A percentile compares a stretch with the other conserved stretches of the same genome.
Conservation (phyloP, 257 asterid species). For the Agastache rugosa region DNA sequence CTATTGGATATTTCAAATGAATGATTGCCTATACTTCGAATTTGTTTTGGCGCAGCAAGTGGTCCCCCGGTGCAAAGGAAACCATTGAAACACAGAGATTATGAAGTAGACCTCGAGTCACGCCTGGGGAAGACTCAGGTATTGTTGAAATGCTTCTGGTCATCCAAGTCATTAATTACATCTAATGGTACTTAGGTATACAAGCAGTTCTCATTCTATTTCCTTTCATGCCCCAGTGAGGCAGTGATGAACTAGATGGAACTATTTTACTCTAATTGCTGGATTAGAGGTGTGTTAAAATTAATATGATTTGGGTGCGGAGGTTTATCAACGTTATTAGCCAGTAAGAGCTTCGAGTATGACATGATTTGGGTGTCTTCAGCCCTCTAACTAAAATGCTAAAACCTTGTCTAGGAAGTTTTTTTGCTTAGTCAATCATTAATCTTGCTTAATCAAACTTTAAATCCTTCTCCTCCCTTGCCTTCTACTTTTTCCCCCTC, state of each 20-base stretch:
- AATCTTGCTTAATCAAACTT: background rate
- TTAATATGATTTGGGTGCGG: conserved; percentile 7
- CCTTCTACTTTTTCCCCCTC: background rate
- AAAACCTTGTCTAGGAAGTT: background rate
- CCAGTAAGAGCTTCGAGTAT: conserved; percentile 10
- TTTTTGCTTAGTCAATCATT: conserved; percentile 7
- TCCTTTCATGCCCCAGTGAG: conserved; percentile 14
- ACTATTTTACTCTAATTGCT: background rate
- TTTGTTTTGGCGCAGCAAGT: conserved; percentile 64
- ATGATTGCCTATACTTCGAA: conserved; percentile 18
- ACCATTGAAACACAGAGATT: conserved; percentile 97
- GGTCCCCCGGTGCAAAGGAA: conserved; percentile 93
- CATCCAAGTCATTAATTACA: conserved; percentile 29
- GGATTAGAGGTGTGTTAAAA: background rate
- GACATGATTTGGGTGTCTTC: conserved; percentile 2
- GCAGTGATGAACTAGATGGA: conserved; percentile 25
- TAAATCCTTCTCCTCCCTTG: background rate
- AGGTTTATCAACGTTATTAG: background rate
- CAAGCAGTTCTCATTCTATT: background rate
- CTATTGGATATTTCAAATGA: conserved; percentile 16
- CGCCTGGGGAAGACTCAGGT: conserved; percentile 99
- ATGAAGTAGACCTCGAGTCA: conserved; percentile 96
- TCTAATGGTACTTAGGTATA: conserved; percentile 9
- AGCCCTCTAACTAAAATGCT: conserved; percentile 20
- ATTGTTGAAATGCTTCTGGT: conserved; percentile 12